Conservation (phyloP, 116 monocot species). For the Iris pallida region DNA sequence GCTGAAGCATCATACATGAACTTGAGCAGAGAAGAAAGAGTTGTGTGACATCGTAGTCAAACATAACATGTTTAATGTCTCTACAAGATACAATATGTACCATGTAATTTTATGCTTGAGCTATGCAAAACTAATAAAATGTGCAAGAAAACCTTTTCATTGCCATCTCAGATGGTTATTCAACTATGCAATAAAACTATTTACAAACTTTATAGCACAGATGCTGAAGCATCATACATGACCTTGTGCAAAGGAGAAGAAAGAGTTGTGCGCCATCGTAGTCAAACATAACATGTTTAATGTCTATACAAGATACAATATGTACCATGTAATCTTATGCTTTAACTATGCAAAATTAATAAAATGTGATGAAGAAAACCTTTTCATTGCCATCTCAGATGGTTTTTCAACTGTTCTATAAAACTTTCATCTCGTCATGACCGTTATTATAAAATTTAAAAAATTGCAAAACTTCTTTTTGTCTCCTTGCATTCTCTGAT, state of each 20-base stretch:
- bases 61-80: neutral
- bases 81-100: neutral
- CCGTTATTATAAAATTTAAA: too few relatives aligned
- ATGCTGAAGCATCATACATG: neutral
- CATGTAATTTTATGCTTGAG: neutral
- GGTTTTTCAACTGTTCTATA: neutral
- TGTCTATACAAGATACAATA: neutral
- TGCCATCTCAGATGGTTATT: neutral
- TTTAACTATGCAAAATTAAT: neutral
- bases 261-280: neutral
- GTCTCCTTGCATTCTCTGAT: too few relatives aligned
- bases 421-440: too few relatives aligned
- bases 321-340: neutral
- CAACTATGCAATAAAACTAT: neutral
- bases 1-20: neutral
- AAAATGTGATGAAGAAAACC: neutral
- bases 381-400: neutral
- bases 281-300: neutral
- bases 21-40: too few relatives aligned
- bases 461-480: too few relatives aligned
- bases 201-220: neutral
- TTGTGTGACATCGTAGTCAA: neutral
- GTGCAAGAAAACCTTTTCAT: neutral
- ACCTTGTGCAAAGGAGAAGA: too few relatives aligned
- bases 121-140: neutral